These are phyloP conservation scores for Andalucia godoyi DNA, from an alignment of 78 protist species.

Conservation along the genomic window DNA sequence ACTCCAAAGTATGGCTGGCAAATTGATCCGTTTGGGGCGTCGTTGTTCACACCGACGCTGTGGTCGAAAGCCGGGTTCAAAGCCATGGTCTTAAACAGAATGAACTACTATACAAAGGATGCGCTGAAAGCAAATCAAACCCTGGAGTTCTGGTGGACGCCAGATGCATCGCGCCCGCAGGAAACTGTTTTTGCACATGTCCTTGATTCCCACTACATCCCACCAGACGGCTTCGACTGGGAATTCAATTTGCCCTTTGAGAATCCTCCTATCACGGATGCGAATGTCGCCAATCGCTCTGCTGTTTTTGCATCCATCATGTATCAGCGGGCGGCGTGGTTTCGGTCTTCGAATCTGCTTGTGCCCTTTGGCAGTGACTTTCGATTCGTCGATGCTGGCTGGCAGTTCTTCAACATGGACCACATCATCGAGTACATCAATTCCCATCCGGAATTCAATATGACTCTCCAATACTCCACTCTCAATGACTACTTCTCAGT, in stretches of 20 bases:
- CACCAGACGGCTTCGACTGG: slow-evolving; percentile 4
- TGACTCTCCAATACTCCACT: slow-evolving; percentile 14
- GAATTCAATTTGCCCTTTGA: too few species aligned
- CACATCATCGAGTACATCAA: neutral
- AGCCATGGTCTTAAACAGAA: slow-evolving; percentile 44
- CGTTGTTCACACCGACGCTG: slow-evolving; percentile 20
- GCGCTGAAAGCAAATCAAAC: neutral
- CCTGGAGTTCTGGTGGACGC: slow-evolving; percentile 68
- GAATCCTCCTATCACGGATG: neutral
- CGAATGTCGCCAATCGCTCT: neutral
- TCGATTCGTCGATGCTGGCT: neutral
- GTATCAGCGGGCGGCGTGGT: too few species aligned
- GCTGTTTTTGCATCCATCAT: too few species aligned
- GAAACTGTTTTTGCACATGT: slow-evolving; percentile 29
- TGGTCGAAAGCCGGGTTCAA: slow-evolving; percentile 22
- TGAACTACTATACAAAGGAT: neutral
- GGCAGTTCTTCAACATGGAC: neutral
- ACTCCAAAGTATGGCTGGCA: slow-evolving; percentile 42
- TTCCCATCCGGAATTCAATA: neutral
- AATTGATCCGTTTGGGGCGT: slow-evolving; percentile 80
- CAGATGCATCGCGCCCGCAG: slow-evolving; percentile 7
- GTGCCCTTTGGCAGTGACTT: slow-evolving; percentile 25
- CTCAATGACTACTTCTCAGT: neutral
- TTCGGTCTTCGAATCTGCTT: neutral
- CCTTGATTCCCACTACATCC: slow-evolving; percentile 25